A percentile compares a stretch with the other conserved stretches of the same genome.
Evolutionary conservation across 352 stramenopile species (phyloP).

Genomic region (Phytopythium kandeliae): DNA sequence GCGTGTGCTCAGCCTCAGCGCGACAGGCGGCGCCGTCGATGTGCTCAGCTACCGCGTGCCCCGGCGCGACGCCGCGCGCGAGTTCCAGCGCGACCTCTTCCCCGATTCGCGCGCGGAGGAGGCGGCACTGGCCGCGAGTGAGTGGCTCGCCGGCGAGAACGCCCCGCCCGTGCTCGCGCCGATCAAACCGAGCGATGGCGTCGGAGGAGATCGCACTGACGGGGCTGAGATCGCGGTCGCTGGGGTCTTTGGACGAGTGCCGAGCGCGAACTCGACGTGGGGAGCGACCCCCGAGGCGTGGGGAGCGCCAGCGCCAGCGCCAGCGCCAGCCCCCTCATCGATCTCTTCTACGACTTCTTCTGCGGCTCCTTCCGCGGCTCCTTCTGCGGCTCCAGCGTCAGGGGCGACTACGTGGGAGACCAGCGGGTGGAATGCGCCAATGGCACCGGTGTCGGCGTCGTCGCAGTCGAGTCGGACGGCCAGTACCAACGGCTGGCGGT

Average conservation of each 20-base stretch:
- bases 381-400: slow-evolving; percentile 7
- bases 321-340: no score
- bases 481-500: neutral
- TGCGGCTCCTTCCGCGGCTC: neutral
- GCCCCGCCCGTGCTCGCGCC: slow-evolving; percentile 32
- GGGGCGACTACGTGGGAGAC: slow-evolving; percentile 1
- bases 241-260: slow-evolving; percentile 27
- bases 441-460: neutral
- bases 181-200: slow-evolving; percentile 23
- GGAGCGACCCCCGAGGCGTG: neutral
- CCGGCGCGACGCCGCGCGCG: slow-evolving; percentile 43
- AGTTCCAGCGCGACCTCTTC: slow-evolving; percentile 79
- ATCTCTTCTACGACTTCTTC: no score
- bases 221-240: slow-evolving; percentile 8
- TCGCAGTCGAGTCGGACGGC: neutral
- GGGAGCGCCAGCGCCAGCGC: slow-evolving; percentile 4
- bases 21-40: slow-evolving; percentile 40
- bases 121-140: slow-evolving; percentile 27
- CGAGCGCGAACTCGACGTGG: neutral
- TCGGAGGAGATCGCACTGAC: neutral
- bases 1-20: slow-evolving; percentile 51
- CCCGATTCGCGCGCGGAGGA: slow-evolving; percentile 37
- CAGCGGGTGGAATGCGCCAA: slow-evolving; percentile 6
- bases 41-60: slow-evolving; percentile 63
- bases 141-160: slow-evolving; percentile 42